These are phyloP conservation scores for Knufia petricola DNA, from an alignment of 2,329 filamentous ascomycete species.

Conservation along the genomic window DNA sequence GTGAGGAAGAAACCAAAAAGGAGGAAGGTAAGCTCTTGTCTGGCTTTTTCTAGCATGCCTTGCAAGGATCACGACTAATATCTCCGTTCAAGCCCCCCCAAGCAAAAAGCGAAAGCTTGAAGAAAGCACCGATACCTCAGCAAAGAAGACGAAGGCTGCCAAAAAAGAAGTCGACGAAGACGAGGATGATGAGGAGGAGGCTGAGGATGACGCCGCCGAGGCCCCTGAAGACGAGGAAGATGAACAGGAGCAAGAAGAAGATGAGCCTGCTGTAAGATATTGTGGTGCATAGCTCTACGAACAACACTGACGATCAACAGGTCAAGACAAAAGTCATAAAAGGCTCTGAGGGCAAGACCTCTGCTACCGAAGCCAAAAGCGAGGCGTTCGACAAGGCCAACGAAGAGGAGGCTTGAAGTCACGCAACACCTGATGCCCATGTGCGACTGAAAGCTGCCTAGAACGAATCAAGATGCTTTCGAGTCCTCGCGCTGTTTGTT, in stretches of 20 bases:
- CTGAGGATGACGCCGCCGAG: constrained; percentile 17
- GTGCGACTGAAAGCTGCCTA: too few relatives aligned
- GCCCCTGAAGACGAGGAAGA: constrained; percentile 15
- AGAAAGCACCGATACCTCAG: constrained; percentile 14
- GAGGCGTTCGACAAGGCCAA: constrained; percentile 45
- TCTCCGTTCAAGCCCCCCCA: constrained; percentile 11
- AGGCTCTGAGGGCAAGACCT: constrained; percentile 54
- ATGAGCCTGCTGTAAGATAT: constrained; percentile 13
- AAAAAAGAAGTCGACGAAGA: constrained; percentile 12
- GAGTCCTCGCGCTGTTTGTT: too few relatives aligned
- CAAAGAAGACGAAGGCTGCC: constrained; percentile 19
- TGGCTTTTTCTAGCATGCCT: too few relatives aligned
- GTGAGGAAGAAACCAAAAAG: neutral
- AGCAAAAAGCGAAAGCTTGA: constrained; percentile 23
- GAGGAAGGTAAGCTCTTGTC: constrained; percentile 9
- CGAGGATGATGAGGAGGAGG: constrained; percentile 15
- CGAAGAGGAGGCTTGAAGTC: constrained; percentile 14
- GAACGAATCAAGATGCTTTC: too few relatives aligned
- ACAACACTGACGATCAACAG: neutral
- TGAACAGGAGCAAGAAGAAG: constrained; percentile 19
- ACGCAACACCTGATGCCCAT: too few relatives aligned
- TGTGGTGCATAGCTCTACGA: too few relatives aligned
- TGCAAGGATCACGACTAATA: too few relatives aligned
- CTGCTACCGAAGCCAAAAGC: constrained; percentile 77
- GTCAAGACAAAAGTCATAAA: constrained; percentile 20